Conservation (phyloP, 108 stramenopile species). For the Pseudonitzschia delicatissima region DNA sequence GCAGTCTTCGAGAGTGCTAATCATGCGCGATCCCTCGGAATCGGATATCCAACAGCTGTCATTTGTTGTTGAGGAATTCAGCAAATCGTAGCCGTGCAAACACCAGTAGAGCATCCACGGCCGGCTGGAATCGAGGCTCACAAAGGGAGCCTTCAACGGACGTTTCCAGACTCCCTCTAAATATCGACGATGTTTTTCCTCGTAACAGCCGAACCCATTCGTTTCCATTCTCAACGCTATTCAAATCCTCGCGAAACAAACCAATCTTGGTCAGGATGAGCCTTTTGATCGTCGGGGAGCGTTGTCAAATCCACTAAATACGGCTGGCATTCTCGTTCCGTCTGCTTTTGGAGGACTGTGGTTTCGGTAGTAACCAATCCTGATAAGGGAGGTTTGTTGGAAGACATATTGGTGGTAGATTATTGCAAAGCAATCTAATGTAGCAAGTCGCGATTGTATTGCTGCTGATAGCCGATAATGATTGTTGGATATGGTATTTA, state of each 20-base stretch:
- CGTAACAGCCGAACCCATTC: slow-evolving; percentile 37
- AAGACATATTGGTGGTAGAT: too few relatives aligned
- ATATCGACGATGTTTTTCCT: slow-evolving; percentile 38
- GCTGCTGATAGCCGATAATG: too few relatives aligned
- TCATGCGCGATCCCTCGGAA: slow-evolving; percentile 43
- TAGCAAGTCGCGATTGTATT: too few relatives aligned
- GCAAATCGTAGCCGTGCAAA: slow-evolving; percentile 87
- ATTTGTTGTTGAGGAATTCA: slow-evolving; percentile 28
- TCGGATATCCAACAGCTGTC: neutral
- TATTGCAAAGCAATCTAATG: too few relatives aligned
- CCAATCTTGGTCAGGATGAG: slow-evolving; percentile 64
- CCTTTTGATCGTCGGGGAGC: slow-evolving; percentile 39
- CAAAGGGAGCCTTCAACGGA: slow-evolving; percentile 51
- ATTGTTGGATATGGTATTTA: too few relatives aligned
- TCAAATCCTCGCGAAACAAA: slow-evolving; percentile 22
- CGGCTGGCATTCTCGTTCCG: slow-evolving; percentile 73
- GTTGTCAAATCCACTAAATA: slow-evolving; percentile 67
- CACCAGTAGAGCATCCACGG: slow-evolving; percentile 98
- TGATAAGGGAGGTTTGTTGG: slow-evolving; percentile 3
- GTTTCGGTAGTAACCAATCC: neutral
- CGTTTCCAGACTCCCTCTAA: slow-evolving; percentile 34
- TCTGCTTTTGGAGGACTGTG: slow-evolving; percentile 42
- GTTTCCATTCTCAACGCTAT: neutral
- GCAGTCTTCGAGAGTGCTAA: slow-evolving; percentile 60
- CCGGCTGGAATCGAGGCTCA: slow-evolving; percentile 90